These are phyloP conservation scores for Umbelopsis isabellina DNA, from an alignment of 192 early-diverging fungal species.

Conservation along the genomic window DNA sequence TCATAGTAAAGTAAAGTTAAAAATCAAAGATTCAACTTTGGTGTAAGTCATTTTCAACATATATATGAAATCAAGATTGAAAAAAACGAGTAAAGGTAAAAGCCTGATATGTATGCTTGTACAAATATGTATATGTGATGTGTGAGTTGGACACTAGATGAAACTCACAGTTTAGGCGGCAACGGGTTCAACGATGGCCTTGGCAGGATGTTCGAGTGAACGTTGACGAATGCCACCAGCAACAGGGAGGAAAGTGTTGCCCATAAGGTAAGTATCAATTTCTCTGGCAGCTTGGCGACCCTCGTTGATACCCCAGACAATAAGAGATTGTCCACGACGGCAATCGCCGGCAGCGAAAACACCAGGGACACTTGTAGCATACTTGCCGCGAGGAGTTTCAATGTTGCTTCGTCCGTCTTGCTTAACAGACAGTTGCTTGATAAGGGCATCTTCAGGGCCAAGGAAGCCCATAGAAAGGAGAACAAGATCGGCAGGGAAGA, in stretches of 20 bases:
- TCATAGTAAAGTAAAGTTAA: no score
- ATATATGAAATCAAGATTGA: no score
- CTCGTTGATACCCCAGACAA: constrained; percentile 99
- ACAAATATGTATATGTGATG: constrained; percentile 24
- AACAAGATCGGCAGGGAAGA: constrained; percentile 89
- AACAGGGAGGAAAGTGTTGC: constrained; percentile 82
- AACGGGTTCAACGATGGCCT: constrained; percentile 10
- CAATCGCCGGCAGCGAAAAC: constrained; percentile 99
- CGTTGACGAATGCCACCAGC: constrained; percentile 85
- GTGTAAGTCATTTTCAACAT: no score
- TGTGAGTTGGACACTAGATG: neutral
- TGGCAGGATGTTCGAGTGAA: constrained; percentile 40
- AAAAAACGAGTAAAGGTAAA: no score
- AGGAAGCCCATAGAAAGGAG: constrained; percentile 96
- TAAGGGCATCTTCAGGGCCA: constrained; percentile 86
- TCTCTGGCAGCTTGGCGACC: constrained; percentile 94
- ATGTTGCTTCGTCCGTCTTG: constrained; percentile 81
- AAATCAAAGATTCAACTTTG: no score
- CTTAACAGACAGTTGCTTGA: constrained; percentile 80
- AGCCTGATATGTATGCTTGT: neutral
- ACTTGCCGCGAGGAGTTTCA: constrained; percentile 75
- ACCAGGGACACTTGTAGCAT: constrained; percentile 74
- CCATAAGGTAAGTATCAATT: constrained; percentile 83
- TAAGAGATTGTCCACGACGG: constrained; percentile 91
- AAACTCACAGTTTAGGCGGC: neutral